Base-by-base conservation (phyloP, 2,329 filamentous ascomycete species). In the Pyrenochaeta sp. region DNA sequence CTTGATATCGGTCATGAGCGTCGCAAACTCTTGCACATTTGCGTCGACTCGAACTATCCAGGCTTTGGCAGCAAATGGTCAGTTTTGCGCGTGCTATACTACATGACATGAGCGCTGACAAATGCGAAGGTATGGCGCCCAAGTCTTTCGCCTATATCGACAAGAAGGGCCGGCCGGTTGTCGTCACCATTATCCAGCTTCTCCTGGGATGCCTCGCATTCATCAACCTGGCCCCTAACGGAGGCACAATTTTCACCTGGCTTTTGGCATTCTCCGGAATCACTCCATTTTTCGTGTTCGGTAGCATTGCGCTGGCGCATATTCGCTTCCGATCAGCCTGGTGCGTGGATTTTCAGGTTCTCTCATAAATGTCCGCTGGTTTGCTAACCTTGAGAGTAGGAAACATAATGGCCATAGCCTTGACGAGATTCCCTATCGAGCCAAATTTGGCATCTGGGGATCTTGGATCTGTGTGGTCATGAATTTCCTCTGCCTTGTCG, bases 241-340 rank as follows among this genome's bases (percentile, higher is more conserved):
- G 88, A 59, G 75, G 75, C 11, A 73, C 78, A 20, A 84, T 89
- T 4, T 87, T 96, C 51, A 80, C 81, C 58, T 96, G 91, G 91
- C 82, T 96, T 69, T 79, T 89, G 27, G 84, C 87, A 46, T 78
- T 89, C 34, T 88, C 85, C 2, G 87, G 85, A 17, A 78, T 90
- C 22, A 86, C 84, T 6, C 85, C 81, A 35, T 81, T 89, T 65
- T 88, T 91, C 74, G 89, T 87, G 7, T 91, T 88, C 86, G 82
- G 79, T 48, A 87, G 87, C 49, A 92, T 96, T 68, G 94, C 89
- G 68, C 74, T 94, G n/a, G 83, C 87, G 13, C 91, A 96, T 72
- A 94, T 96, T 65, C 89, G 90, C 41, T 96, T 96, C 80, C 88
- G 91, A 45, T 71, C 73, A 13, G 65, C 59, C 21, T 69, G 65